Percentiles rank a stretch among this genome's conserved stretches.
Evolutionary conservation across 1,284 basidiomycete species (phyloP).

Genomic region (Paramarasmius palmivorus): DNA sequence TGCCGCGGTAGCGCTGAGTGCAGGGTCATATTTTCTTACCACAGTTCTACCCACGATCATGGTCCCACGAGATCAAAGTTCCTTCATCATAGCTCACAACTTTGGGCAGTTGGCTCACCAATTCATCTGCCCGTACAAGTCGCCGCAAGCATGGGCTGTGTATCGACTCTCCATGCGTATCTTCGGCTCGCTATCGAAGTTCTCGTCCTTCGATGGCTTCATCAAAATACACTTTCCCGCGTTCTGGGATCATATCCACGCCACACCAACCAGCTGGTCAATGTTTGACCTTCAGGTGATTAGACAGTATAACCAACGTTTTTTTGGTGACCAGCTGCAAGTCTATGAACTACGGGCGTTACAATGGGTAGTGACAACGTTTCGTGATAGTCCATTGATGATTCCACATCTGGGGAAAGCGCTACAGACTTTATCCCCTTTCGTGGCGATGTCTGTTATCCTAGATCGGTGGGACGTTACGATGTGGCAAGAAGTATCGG

Average conservation of each 20-base stretch:
- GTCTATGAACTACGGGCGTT: background rate
- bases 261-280: background rate
- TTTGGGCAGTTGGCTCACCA: background rate
- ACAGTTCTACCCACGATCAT: background rate
- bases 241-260: background rate
- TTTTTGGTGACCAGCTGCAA: no score
- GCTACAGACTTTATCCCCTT: background rate
- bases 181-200: no score
- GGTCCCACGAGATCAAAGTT: background rate
- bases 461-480: background rate
- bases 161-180: background rate
- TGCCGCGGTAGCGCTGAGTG: background rate
- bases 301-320: background rate
- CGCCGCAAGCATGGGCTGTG: background rate
- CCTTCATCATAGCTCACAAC: background rate
- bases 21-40: background rate
- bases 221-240: background rate
- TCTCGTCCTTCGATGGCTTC: no score
- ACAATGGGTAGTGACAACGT: background rate
- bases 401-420: background rate
- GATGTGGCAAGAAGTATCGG: no score
- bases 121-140: background rate
- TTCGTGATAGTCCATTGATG: background rate
- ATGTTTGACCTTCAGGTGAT: background rate
- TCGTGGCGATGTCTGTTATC: background rate